phyloP scores from a whole-genome alignment of 2,329 filamentous ascomycete genomes.

The Monilinia aucupariae region DNA sequence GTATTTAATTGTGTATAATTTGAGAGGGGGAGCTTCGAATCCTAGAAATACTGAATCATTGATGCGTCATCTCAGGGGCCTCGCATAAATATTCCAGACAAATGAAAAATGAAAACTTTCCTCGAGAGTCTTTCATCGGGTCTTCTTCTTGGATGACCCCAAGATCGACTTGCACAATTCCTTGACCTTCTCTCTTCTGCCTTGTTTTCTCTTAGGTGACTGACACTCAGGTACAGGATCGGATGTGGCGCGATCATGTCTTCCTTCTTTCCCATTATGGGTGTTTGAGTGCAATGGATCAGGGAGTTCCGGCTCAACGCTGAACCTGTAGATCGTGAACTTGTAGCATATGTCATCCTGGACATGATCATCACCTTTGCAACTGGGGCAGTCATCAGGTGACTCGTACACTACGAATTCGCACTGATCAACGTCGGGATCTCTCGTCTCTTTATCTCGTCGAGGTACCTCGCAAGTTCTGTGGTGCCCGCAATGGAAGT shows the following conservation, averaged over 20 bases:
- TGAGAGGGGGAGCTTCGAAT: no score
- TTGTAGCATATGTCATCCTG: background rate
- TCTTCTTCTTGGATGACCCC: background rate
- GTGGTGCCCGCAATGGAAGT: background rate
- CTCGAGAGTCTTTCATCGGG: background rate
- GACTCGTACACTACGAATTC: background rate
- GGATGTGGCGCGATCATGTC: background rate
- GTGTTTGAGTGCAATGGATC: background rate
- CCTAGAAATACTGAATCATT: background rate
- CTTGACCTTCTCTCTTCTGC: background rate
- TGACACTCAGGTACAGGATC: background rate
- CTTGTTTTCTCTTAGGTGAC: background rate
- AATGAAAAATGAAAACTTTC: background rate
- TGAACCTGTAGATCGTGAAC: background rate
- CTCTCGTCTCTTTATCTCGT: background rate
- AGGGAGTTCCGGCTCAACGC: background rate
- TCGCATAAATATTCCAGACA: background rate
- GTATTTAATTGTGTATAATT: background rate
- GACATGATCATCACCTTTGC: background rate
- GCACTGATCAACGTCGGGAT: background rate
- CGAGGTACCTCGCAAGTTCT: background rate
- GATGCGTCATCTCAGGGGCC: background rate
- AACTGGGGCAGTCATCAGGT: background rate
- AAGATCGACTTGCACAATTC: background rate
- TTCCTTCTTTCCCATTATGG: background rate